A percentile compares a stretch with the other conserved stretches of the same genome.
These are phyloP conservation scores for Fusarium succisae DNA, from an alignment of 2,329 filamentous ascomycete genomes.

Conservation along the genomic window DNA sequence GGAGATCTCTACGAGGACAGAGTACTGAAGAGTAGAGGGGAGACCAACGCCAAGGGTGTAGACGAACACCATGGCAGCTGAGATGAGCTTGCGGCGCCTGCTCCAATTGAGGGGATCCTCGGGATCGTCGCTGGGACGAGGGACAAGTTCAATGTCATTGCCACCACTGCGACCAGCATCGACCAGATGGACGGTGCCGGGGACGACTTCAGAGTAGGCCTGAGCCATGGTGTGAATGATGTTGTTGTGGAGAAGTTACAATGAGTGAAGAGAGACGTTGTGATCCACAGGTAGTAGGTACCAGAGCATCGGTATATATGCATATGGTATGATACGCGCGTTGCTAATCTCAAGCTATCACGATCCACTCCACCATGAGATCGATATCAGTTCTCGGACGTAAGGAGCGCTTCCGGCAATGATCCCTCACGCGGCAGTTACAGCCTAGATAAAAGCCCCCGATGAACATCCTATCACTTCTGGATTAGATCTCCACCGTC, in stretches of 20 bases:
- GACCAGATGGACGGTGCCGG: background rate
- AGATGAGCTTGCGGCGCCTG: background rate
- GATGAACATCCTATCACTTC: background rate
- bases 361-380: background rate
- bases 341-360: background rate
- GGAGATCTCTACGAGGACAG: background rate
- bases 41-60: background rate
- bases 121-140: background rate
- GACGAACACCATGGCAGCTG: background rate
- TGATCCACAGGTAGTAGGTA: no score
- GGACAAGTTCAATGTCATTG: slow-evolving; percentile 1
- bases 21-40: background rate
- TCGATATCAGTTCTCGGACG: background rate
- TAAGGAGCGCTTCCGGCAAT: background rate
- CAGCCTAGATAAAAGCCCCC: background rate
- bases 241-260: background rate
- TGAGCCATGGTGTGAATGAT: background rate
- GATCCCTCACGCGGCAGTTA: background rate
- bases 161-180: background rate
- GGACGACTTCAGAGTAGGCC: background rate
- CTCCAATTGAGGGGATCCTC: slow-evolving; percentile 6
- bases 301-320: background rate
- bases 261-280: background rate
- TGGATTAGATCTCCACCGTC: background rate
- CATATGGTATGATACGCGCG: background rate